Conservation (phyloP, 129 eudicot genomes). For the Flaveria sonorensis region DNA sequence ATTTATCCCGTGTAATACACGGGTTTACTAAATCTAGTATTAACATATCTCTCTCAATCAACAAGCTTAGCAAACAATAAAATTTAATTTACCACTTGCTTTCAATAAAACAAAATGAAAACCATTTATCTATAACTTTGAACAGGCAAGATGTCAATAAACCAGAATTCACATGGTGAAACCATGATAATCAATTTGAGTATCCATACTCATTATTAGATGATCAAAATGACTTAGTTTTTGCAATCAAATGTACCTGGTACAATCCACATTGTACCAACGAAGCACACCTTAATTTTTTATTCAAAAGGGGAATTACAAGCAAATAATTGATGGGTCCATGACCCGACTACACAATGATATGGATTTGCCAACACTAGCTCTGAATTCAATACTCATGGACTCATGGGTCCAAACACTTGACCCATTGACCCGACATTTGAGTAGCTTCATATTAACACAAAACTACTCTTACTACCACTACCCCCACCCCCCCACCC, state of each 20-base stretch:
- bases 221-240: conserved; percentile 17
- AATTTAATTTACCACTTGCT: too few relatives aligned
- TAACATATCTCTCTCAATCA: background rate
- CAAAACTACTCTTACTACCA: conserved; percentile 21
- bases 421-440: conserved; percentile 42
- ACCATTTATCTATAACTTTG: background rate
- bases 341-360: conserved; percentile 34
- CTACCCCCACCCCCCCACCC: background rate
- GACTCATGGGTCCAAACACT: conserved; percentile 40
- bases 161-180: conserved; percentile 20
- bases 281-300: conserved; percentile 27
- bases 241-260: conserved; percentile 26
- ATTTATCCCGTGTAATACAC: too few relatives aligned
- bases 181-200: conserved; percentile 3
- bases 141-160: background rate
- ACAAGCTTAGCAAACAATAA: background rate
- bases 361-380: conserved; percentile 39
- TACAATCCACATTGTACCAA: conserved; percentile 38
- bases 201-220: conserved; percentile 12
- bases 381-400: conserved; percentile 26
- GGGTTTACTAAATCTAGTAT: too few relatives aligned
- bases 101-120: background rate
- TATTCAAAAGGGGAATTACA: conserved; percentile 29
- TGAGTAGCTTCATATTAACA: conserved; percentile 26
- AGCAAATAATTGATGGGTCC: conserved; percentile 45